A percentile compares a stretch with the other conserved stretches of the same genome.
phyloP scores from a whole-genome alignment of 257 asterid genomes.

The Rhazya stricta region DNA sequence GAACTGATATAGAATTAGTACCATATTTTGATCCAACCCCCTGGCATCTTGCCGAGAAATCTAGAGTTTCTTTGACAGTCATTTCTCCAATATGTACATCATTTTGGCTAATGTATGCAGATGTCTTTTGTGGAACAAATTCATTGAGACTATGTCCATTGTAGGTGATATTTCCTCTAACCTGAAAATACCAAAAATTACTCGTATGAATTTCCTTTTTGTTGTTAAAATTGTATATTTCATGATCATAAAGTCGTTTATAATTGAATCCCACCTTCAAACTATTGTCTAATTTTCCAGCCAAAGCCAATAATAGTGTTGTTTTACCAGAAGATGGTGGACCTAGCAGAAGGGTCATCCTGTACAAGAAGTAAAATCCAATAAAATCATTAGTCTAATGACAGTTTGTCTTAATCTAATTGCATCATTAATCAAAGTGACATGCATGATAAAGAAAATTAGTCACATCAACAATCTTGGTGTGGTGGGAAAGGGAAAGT shows the following conservation, averaged over 20 bases:
- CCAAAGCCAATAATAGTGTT: slow-evolving; percentile 53
- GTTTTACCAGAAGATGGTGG: slow-evolving; percentile 75
- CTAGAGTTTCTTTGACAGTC: slow-evolving; percentile 92
- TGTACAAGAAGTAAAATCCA: slow-evolving; percentile 5
- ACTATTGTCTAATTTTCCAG: slow-evolving; percentile 46
- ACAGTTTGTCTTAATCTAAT: background rate
- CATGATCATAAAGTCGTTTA: background rate
- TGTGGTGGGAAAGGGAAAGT: no score
- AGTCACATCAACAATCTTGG: background rate
- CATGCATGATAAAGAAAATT: background rate
- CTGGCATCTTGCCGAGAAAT: slow-evolving; percentile 89
- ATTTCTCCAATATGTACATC: slow-evolving; percentile 93
- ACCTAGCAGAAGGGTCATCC: slow-evolving; percentile 67
- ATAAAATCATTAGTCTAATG: background rate
- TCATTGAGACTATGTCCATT: slow-evolving; percentile 69
- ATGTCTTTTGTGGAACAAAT: slow-evolving; percentile 80
- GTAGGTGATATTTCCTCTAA: slow-evolving; percentile 66
- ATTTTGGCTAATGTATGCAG: slow-evolving; percentile 93
- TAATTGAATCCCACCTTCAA: slow-evolving; percentile 34
- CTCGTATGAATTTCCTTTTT: background rate
- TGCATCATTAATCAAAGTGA: background rate
- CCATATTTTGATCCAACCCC: slow-evolving; percentile 92
- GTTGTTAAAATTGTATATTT: background rate
- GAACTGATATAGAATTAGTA: slow-evolving; percentile 25
- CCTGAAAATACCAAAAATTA: slow-evolving; percentile 31